Evolutionary conservation across 1,139 yeast species (phyloP).

Genomic region (Neolecta irregularis): DNA sequence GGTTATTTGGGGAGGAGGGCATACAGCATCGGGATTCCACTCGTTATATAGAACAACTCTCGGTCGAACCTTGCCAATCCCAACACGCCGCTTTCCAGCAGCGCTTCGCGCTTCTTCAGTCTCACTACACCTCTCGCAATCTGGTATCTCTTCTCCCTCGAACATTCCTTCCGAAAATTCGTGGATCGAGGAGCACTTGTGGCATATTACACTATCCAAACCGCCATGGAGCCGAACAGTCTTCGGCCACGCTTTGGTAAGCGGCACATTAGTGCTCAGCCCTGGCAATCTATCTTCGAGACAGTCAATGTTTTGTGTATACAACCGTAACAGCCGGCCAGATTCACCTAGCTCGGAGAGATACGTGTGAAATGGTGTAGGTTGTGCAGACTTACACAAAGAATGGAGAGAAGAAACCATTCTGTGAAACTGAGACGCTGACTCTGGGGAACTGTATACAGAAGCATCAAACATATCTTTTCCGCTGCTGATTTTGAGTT

Average conservation of each 20-base stretch:
- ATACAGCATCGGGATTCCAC: conserved; percentile 58
- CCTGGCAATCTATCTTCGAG: conserved; percentile 34
- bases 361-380: conserved; percentile 74
- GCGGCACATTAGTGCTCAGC: conserved; percentile 13
- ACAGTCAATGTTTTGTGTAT: conserved; percentile 64
- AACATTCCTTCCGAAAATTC: conserved; percentile 47
- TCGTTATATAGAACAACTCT: conserved; percentile 67
- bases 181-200: conserved; percentile 43
- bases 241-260: conserved; percentile 29
- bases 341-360: conserved; percentile 49
- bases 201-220: conserved; percentile 57
- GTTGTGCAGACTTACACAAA: conserved; percentile 33
- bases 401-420: not conserved
- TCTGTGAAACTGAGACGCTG: conserved; percentile 1
- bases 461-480: conserved; percentile 2
- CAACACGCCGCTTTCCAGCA: conserved; percentile 48
- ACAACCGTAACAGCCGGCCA: conserved; percentile 63
- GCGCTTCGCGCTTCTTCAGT: conserved; percentile 31
- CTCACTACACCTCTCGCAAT: conserved; percentile 43
- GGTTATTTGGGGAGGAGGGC: too few species aligned
- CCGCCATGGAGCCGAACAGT: conserved; percentile 89
- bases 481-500: not conserved
- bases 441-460: too few species aligned
- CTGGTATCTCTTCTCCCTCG: conserved; percentile 42
- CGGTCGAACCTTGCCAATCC: conserved; percentile 53